Evolutionary conservation across 2,329 filamentous ascomycete genomes (phyloP), one percentile per base, ranked within the genome.

Genomic region (Fusarium verrucosum): DNA sequence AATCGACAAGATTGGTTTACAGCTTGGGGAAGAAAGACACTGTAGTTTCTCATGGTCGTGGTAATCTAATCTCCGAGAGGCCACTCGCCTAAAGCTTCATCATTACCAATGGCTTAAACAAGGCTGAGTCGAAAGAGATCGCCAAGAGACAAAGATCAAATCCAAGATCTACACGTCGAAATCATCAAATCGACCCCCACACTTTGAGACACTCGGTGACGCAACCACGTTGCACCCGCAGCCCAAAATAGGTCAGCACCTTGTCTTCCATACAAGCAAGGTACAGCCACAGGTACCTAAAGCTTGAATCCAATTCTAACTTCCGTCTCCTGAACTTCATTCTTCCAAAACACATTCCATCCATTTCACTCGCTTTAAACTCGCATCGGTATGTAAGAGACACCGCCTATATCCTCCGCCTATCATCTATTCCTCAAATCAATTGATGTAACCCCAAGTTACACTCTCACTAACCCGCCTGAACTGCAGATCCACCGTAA

Each of bases 151-250:
- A 36, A 38, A 25, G 43, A 45, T 44, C 47, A 60, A 55, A 60
- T 63, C 46, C 43, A 54, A 47, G 50, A 51, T 50, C 47, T 57
- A 35, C 51, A 38, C 46, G 40, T 55, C 44, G 30, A 20, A 62
- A n/a, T n/a, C n/a, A n/a, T n/a, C n/a, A n/a, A 66, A 51, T 42
- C 58, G 62, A 63, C 45, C 63, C 58, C 63, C 63, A 66, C 63
- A 66, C 45, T 46, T 36, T 14, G 16, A 9, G 14, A 17, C 25
- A 16, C 16, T 38, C 47, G 32, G 61, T 66, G 62, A 66, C 62
- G 62, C 62, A 66, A 64, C 46, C 22, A 44, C 22, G 47, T 64
- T 43, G 25, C 52, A 22, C 32, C 51, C 19, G n/a, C 28, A 51
- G 13, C 47, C 47, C 50, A 66, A 66, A 63, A 55, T 61, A 61